Conservation (phyloP, 495 filamentous ascomycete genomes). For the Pseudomonodictys pantanalensis region DNA sequence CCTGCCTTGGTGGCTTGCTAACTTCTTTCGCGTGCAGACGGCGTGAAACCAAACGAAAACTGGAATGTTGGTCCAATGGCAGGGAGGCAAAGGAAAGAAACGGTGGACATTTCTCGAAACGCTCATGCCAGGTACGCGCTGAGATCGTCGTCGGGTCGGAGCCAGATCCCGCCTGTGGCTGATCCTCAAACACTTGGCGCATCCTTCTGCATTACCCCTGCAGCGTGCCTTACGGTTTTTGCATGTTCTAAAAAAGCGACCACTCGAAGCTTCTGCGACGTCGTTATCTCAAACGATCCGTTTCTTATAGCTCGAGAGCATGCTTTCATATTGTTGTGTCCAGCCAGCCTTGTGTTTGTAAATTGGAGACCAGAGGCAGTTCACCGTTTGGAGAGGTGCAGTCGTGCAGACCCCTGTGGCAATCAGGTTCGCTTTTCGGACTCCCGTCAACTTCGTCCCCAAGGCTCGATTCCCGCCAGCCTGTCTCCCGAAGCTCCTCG, state of each 20-base stretch:
- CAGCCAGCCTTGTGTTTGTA: too few relatives aligned
- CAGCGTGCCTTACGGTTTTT: background rate
- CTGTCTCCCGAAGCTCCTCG: too few relatives aligned
- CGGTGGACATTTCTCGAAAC: slow-evolving; percentile 5
- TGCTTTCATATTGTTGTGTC: too few relatives aligned
- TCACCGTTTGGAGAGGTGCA: too few relatives aligned
- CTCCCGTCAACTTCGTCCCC: too few relatives aligned
- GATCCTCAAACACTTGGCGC: slow-evolving; percentile 27
- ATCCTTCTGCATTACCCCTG: background rate
- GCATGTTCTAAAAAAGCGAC: background rate
- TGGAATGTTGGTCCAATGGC: background rate
- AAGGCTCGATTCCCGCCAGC: too few relatives aligned
- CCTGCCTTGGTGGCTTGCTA: background rate
- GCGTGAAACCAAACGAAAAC: slow-evolving; percentile 21
- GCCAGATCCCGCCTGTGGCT: slow-evolving; percentile 15
- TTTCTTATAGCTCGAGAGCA: too few relatives aligned
- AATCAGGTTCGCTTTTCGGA: too few relatives aligned
- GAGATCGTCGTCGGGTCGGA: slow-evolving; percentile 1
- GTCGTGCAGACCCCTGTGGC: too few relatives aligned
- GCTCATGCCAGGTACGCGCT: background rate
- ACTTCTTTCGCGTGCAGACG: background rate
- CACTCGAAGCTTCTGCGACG: background rate
- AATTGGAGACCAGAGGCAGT: too few relatives aligned
- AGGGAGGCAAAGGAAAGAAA: background rate
- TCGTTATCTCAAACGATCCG: background rate